Conservation (phyloP, 345 rosid genomes). For the Camelina sativa region DNA sequence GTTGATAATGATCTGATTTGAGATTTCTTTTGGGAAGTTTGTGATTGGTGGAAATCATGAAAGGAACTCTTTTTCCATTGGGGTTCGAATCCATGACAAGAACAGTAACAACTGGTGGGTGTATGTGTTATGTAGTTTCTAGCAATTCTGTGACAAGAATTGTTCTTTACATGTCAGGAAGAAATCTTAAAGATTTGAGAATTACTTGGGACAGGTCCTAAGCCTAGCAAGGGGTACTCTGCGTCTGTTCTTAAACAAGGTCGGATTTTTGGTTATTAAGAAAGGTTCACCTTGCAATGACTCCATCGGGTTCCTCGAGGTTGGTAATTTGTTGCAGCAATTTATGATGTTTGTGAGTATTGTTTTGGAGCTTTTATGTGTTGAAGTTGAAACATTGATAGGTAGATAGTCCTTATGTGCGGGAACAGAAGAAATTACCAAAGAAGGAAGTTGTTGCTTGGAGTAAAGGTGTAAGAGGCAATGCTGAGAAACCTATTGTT, state of each 20-base stretch:
- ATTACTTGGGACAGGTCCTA: conserved; percentile 57
- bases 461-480: conserved; percentile 79
- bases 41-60: conserved; percentile 55
- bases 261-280: conserved; percentile 69
- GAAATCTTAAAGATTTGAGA: conserved; percentile 25
- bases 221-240: conserved; percentile 54
- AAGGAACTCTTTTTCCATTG: conserved; percentile 48
- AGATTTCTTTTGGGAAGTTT: conserved; percentile 52
- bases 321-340: conserved; percentile 43
- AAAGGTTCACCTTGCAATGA: conserved; percentile 62
- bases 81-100: conserved; percentile 55
- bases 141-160: not conserved
- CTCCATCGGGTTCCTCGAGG: conserved; percentile 93
- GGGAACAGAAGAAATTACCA: conserved; percentile 53
- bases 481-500: conserved; percentile 70
- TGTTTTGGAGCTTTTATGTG: not conserved
- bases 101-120: conserved; percentile 60
- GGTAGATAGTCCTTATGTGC: conserved; percentile 74
- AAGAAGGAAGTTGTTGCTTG: conserved; percentile 80
- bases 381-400: conserved; percentile 34
- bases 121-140: not conserved
- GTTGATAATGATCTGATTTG: conserved; percentile 27
- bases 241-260: conserved; percentile 58
- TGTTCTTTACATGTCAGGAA: not conserved
- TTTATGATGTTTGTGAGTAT: not conserved